phyloP scores from a whole-genome alignment of 257 asterid genomes.

The Scutellaria minor region DNA sequence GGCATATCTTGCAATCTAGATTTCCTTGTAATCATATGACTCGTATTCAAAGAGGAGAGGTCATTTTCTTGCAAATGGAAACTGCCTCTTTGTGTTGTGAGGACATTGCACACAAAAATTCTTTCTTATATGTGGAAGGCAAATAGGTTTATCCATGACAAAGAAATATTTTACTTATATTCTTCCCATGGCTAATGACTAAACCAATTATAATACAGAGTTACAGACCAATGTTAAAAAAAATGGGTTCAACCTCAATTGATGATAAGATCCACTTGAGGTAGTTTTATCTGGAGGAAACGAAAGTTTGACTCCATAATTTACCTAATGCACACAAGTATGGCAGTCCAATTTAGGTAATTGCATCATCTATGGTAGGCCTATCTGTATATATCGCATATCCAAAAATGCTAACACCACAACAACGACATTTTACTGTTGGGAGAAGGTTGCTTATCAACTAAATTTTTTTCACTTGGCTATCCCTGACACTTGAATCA shows the following conservation, averaged over 20 bases:
- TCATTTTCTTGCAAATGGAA: neutral
- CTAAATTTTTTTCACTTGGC: neutral
- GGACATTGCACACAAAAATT: neutral
- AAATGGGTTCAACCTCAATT: slow-evolving; percentile 4
- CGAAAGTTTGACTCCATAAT: neutral
- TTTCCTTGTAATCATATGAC: neutral
- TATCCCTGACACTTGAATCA: slow-evolving; percentile 11
- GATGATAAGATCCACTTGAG: neutral
- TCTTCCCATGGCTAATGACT: slow-evolving; percentile 11
- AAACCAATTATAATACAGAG: slow-evolving; percentile 13
- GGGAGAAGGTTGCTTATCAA: slow-evolving; percentile 7
- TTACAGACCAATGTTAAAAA: neutral
- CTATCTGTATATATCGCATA: slow-evolving; percentile 14
- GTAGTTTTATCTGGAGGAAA: slow-evolving; percentile 15
- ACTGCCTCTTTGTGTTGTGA: neutral
- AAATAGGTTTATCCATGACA: neutral
- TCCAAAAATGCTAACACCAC: slow-evolving; percentile 24
- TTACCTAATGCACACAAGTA: slow-evolving; percentile 1
- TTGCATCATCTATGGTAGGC: neutral
- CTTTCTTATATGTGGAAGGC: slow-evolving; percentile 6
- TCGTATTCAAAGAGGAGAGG: neutral
- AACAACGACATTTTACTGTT: slow-evolving; percentile 11
- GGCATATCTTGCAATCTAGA: neutral
- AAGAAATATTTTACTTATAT: neutral
- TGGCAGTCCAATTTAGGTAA: slow-evolving; percentile 10